Evolutionary conservation across 352 stramenopile genomes (phyloP).

Genomic region (Globisporangium middletonii): DNA sequence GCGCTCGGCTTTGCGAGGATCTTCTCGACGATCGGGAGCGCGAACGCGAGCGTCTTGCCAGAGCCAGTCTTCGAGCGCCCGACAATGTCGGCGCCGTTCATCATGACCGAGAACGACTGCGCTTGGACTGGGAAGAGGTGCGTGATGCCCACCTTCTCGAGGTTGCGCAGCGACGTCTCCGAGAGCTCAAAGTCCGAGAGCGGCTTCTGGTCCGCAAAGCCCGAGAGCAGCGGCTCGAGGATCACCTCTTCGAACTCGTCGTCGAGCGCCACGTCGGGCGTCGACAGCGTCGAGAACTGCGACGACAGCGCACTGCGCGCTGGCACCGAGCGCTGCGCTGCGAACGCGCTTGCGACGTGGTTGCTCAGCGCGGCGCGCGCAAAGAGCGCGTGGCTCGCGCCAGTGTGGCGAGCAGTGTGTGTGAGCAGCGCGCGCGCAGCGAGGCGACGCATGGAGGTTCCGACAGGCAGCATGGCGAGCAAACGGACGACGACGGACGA

Average conservation of each 20-base stretch:
- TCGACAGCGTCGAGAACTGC: conserved; percentile 7
- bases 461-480: conserved; percentile 23
- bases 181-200: conserved; percentile 65
- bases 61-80: conserved; percentile 76
- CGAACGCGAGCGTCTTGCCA: conserved; percentile 62
- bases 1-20: conserved; percentile 35
- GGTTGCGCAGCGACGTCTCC: conserved; percentile 43
- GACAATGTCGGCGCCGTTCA: conserved; percentile 75
- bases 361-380: conserved; percentile 6
- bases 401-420: background rate
- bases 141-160: conserved; percentile 59
- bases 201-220: conserved; percentile 71
- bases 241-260: conserved; percentile 38
- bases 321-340: conserved; percentile 7
- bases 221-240: conserved; percentile 37
- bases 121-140: conserved; percentile 82
- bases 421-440: conserved; percentile 12
- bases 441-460: conserved; percentile 22
- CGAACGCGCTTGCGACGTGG: conserved; percentile 18
- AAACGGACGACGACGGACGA: conserved; percentile 1
- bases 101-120: conserved; percentile 80
- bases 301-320: conserved; percentile 20
- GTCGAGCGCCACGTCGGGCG: conserved; percentile 7
- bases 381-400: background rate
- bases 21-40: conserved; percentile 72